Base-by-base conservation (phyloP, 768 basidiomycete genomes). In the Amanita polypyramis region DNA sequence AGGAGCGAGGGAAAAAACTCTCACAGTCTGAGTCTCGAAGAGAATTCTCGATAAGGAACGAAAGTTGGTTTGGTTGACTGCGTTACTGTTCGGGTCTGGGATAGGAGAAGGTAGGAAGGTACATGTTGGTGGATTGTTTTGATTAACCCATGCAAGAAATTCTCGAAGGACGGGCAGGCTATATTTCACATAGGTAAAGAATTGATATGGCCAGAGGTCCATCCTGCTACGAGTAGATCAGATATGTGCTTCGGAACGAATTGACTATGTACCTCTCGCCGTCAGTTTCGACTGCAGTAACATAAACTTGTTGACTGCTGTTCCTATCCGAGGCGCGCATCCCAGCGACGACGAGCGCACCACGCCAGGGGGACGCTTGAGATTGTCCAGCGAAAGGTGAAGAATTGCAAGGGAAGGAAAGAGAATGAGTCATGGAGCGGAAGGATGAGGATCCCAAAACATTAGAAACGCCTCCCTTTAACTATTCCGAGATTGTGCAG, bases 261-360 rank as follows among this genome's bases (percentile, higher is more conserved):
- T 46, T 47, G 49, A 38, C 34, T 40, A 70, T 79, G 60, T 69
- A 83, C 81, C 72, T 79, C 55, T 82, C 77, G n/a, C 80, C 79
- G 58, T 81, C 80, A 29, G 77, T 81, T 65, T 83, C 81, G 36
- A 80, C 79, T 20, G 78, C 79, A 23, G 79, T 78, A 55, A 80
- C 76, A 45, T 65, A 69, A 43, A 82, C 68, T 51, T 74, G 71
- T 57, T 77, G 76, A 54, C 62, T 71, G 56, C 66, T 68, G 52
- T 63, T 65, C 55, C 66, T 68, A 57, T 75, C 72, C 53, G 71
- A 68, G 54, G 66, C 52, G 50, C 73, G 59, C 65, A 72, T 67
- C 52, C 75, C 72, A 55, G 70, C 68, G 38, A 79, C 69, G 51
- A 74, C 58, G 57, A 83, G 64, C 3, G 67, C 59, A 29, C 81